Evolutionary conservation across 257 asterid genomes (phyloP), one percentile per base, ranked within the genome.

Genomic region (Jaltomata sinuosa): DNA sequence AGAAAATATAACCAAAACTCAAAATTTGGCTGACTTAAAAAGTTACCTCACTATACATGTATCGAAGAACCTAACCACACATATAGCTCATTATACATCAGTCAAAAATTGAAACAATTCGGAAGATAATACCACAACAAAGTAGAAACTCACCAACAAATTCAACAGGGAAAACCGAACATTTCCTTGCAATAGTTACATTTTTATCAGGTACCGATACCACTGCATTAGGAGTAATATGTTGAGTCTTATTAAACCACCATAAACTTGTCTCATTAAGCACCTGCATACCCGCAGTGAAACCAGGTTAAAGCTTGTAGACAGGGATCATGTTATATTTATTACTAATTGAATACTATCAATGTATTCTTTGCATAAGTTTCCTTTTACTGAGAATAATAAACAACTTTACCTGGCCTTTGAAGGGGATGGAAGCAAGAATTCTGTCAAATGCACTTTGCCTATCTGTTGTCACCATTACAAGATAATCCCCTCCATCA

Each of bases 361-460:
- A 47, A 76, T 55, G 11, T 55, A 32, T 67, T 67, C 15, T 34
- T 67, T 4, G 15, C 4, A 67, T 64, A 32, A 32, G 12, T 19
- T 32, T 29, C 14, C 22, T 65, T 69, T 2, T 21, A 40, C 15
- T 18, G 19, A 45, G 40, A 69, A 47, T 40, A 84, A 54, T 8
- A 40, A 38, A 19, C 18, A 53, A 11, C 57, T 74, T 14, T 81
- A 94, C 97, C 98, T 95, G 99, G 50, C 98, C 99, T 89, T 96
- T 95, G 86, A 94, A 96, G 79, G 99, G 99, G 83, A 95, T 94
- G 22, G 97, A 95, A 77, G 99, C 99, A 85, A 96, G 97, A 90
- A 96, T 88, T 84, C 99, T 87, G 54, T 96, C 98, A 83, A 96
- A 96, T 55, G 99, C 98, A 90, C 98, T 96, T 89, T 94, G 98